These are phyloP conservation scores for Cyathus striatus DNA, from an alignment of 768 basidiomycete species.

Conservation along the genomic window DNA sequence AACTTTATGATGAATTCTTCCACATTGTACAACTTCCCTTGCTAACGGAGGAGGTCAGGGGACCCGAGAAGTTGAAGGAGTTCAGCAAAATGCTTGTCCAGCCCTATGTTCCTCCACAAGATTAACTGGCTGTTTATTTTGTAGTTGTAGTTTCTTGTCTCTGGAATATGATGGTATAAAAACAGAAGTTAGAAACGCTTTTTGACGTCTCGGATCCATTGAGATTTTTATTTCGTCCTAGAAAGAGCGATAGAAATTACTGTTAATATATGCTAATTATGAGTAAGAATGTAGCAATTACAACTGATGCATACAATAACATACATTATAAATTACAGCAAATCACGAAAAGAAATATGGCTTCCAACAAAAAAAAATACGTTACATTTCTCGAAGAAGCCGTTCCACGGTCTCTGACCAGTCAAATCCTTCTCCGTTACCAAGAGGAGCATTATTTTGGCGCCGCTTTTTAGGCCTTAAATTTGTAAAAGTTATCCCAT, in stretches of 20 bases:
- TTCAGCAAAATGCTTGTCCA: conserved; percentile 90
- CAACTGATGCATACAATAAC: too few species aligned
- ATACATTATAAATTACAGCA: neutral
- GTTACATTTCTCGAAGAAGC: conserved; percentile 10
- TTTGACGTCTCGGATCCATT: too few species aligned
- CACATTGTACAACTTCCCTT: conserved; percentile 92
- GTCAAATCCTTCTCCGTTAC: conserved; percentile 36
- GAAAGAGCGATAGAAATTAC: too few species aligned
- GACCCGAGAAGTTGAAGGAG: conserved; percentile 87
- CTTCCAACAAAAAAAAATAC: neutral
- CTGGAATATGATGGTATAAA: too few species aligned
- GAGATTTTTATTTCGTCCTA: too few species aligned
- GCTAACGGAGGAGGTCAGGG: conserved; percentile 94
- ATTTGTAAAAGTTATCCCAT: conserved; percentile 31
- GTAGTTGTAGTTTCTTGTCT: neutral
- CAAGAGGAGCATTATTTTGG: conserved; percentile 24
- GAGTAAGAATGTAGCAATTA: too few species aligned
- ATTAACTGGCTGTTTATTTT: conserved; percentile 19
- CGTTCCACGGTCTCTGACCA: conserved; percentile 36
- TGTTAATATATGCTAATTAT: too few species aligned
- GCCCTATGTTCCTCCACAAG: conserved; percentile 63
- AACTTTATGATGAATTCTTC: conserved; percentile 97
- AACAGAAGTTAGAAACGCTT: too few species aligned
- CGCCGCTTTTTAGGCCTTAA: conserved; percentile 10
- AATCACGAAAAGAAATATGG: neutral